Conservation (phyloP, 2,329 filamentous ascomycete species). For the Dactylellina haptotyla region DNA sequence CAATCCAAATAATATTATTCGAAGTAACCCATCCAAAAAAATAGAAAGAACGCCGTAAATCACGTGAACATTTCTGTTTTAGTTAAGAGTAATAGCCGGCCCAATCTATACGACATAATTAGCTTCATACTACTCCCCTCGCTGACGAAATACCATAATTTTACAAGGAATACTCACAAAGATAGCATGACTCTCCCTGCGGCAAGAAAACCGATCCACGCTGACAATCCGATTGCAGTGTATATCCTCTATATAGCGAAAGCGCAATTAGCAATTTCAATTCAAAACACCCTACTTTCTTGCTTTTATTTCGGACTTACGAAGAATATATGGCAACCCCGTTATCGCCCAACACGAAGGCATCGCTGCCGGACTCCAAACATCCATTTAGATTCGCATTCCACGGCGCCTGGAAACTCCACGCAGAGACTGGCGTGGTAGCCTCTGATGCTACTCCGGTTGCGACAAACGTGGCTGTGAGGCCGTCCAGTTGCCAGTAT, state of each 20-base stretch:
- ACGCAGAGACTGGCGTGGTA: not conserved
- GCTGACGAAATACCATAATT: not conserved
- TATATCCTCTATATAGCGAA: not conserved
- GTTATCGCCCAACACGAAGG: not conserved
- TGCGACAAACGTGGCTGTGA: not conserved
- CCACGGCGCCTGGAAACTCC: not conserved
- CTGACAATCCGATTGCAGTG: not conserved
- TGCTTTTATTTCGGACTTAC: conserved; percentile 42
- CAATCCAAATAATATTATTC: not conserved
- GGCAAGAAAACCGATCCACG: not conserved
- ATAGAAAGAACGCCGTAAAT: not conserved
- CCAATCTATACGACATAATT: conserved; percentile 12
- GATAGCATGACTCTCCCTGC: conserved; percentile 6
- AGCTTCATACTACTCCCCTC: not conserved
- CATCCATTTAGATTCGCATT: not conserved
- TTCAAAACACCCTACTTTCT: not conserved
- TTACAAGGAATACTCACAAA: conserved; percentile 43
- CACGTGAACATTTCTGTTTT: not conserved
- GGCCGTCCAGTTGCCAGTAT: conserved; percentile 12
- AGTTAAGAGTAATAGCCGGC: not conserved
- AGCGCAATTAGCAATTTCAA: not conserved
- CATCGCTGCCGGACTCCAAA: conserved; percentile 1
- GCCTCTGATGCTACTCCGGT: not conserved
- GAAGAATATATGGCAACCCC: conserved; percentile 12
- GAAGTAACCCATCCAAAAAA: not conserved